A percentile compares a stretch with the other conserved stretches of the same genome.
Evolutionary conservation across 371 early-diverging fungal genomes (phyloP).

Genomic region (Lichtheimia ramosa): DNA sequence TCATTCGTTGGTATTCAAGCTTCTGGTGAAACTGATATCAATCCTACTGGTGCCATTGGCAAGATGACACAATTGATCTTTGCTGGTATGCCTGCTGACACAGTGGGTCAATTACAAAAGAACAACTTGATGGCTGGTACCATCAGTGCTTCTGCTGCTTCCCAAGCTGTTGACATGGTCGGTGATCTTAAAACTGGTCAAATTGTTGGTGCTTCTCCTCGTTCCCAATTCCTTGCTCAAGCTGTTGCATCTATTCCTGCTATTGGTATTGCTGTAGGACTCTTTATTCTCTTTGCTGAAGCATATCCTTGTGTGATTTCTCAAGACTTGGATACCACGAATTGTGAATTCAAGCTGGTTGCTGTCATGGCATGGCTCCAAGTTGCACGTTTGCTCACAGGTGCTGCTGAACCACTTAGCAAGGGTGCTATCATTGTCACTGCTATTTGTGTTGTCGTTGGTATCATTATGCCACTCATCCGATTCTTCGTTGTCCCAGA

Average conservation of each 20-base stretch:
- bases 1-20: constrained; percentile 73
- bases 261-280: constrained; percentile 51
- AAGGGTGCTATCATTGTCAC: constrained; percentile 51
- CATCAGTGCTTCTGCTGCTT: constrained; percentile 57
- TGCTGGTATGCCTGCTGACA: constrained; percentile 46
- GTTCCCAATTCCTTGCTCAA: constrained; percentile 65
- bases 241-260: constrained; percentile 61
- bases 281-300: constrained; percentile 60
- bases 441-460: constrained; percentile 46
- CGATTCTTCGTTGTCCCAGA: constrained; percentile 54
- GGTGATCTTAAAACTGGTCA: constrained; percentile 67
- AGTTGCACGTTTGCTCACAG: constrained; percentile 60
- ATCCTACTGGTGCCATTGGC: constrained; percentile 60
- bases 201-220: constrained; percentile 57
- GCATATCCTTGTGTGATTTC: constrained; percentile 61
- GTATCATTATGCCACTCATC: constrained; percentile 46
- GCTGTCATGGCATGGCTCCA: constrained; percentile 65
- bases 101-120: constrained; percentile 36
- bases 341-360: constrained; percentile 56
- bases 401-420: constrained; percentile 39
- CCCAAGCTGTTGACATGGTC: constrained; percentile 68
- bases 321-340: constrained; percentile 14
- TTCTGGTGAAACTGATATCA: constrained; percentile 69
- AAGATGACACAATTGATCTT: constrained; percentile 66
- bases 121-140: constrained; percentile 63